Conservation (phyloP, 768 basidiomycete genomes). For the Collybia sordida region DNA sequence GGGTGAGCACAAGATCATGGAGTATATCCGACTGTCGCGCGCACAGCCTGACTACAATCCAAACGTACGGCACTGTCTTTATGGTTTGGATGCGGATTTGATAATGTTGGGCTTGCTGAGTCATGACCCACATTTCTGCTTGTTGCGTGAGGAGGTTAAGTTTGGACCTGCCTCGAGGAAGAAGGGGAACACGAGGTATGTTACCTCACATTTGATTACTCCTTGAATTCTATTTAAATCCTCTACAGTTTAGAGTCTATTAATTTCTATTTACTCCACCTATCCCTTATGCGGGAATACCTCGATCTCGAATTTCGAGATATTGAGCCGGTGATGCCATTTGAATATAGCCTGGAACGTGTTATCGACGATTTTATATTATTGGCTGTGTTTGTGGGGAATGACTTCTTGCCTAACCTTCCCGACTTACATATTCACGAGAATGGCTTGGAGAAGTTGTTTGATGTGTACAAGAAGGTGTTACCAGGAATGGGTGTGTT, state of each 20-base stretch:
- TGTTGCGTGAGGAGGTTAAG: slow-evolving; percentile 96
- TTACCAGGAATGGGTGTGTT: slow-evolving; percentile 69
- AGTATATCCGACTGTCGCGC: slow-evolving; percentile 92
- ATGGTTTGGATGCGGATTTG: slow-evolving; percentile 96
- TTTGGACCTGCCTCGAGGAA: slow-evolving; percentile 82
- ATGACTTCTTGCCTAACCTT: slow-evolving; percentile 95
- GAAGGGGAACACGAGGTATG: slow-evolving; percentile 59
- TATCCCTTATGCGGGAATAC: slow-evolving; percentile 95
- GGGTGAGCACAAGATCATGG: slow-evolving; percentile 99
- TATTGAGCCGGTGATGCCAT: slow-evolving; percentile 64
- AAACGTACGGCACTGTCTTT: slow-evolving; percentile 95
- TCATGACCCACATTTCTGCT: slow-evolving; percentile 98
- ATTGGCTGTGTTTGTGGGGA: slow-evolving; percentile 95
- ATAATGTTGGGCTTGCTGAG: slow-evolving; percentile 97
- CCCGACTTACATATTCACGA: slow-evolving; percentile 98
- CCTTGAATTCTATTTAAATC: background rate
- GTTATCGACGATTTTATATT: slow-evolving; percentile 98
- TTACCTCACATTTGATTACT: background rate
- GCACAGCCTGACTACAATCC: slow-evolving; percentile 97
- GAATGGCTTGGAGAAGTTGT: slow-evolving; percentile 90
- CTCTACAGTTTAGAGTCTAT: slow-evolving; percentile 60
- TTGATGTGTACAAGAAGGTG: slow-evolving; percentile 93
- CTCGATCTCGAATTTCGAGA: slow-evolving; percentile 92
- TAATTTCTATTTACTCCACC: slow-evolving; percentile 93
- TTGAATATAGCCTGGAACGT: slow-evolving; percentile 87